Conservation (phyloP, 2,329 filamentous ascomycete species). For the Neopestalotiopsis rosae region DNA sequence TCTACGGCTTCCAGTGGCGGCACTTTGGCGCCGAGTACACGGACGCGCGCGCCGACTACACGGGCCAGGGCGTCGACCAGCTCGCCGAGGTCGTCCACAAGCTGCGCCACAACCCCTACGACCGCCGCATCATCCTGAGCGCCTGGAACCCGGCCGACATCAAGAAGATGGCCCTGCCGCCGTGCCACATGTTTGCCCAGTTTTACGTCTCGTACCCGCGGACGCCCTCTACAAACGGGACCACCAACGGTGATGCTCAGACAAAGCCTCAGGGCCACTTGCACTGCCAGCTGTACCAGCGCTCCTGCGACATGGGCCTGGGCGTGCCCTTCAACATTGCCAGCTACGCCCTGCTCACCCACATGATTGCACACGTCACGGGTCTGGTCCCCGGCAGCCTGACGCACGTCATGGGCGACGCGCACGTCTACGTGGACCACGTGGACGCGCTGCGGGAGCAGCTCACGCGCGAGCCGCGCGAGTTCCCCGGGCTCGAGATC, state of each 20-base stretch:
- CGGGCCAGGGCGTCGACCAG: constrained; percentile 90
- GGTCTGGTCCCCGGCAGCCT: constrained; percentile 84
- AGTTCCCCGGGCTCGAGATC: constrained; percentile 82
- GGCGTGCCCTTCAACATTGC: constrained; percentile 99
- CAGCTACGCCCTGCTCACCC: constrained; percentile 88
- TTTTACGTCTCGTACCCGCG: constrained; percentile 74
- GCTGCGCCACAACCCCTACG: constrained; percentile 81
- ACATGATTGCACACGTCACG: constrained; percentile 91
- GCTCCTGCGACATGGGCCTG: constrained; percentile 95
- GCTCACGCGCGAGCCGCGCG: constrained; percentile 76
- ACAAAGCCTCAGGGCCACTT: constrained; percentile 65
- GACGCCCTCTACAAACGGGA: constrained; percentile 17
- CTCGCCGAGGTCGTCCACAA: constrained; percentile 89
- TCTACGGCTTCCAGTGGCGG: constrained; percentile 99
- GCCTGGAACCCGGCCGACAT: constrained; percentile 92
- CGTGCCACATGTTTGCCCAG: constrained; percentile 85
- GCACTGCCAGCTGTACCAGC: constrained; percentile 90
- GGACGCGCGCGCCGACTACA: constrained; percentile 80
- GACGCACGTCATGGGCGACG: constrained; percentile 96
- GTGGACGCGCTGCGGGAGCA: constrained; percentile 85
- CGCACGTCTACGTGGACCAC: constrained; percentile 95
- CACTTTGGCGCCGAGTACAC: constrained; percentile 94
- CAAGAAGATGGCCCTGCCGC: constrained; percentile 77
- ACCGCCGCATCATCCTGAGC: constrained; percentile 85
- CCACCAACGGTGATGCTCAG: constrained; percentile 34